These are phyloP conservation scores for Drosera capensis DNA, from an alignment of 148 eudicot species.

Conservation along the genomic window DNA sequence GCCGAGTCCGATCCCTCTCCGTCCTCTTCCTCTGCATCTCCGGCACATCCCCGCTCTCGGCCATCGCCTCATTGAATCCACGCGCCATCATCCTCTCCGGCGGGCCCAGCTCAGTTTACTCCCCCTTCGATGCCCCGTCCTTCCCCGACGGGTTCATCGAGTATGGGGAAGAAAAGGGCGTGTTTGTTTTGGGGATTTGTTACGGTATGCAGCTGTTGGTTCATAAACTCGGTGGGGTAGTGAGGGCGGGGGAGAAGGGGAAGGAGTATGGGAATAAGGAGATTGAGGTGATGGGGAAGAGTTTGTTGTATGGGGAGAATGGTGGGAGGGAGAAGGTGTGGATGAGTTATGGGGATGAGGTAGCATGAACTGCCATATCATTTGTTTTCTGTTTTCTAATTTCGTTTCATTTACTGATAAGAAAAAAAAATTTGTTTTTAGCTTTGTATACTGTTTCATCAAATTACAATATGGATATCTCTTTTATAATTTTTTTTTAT, in stretches of 20 bases:
- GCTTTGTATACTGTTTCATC: no score
- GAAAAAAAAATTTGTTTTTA: no score
- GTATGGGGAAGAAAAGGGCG: conserved; percentile 38
- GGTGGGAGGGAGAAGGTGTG: conserved; percentile 83
- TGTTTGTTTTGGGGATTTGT: conserved; percentile 70
- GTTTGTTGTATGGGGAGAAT: conserved; percentile 36
- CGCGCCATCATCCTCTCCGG: conserved; percentile 86
- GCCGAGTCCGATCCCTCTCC: conserved; percentile 62
- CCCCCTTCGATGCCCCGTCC: conserved; percentile 52
- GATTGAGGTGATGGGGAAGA: conserved; percentile 42
- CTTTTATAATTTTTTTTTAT: no score
- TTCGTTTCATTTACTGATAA: no score
- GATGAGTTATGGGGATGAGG: conserved; percentile 99
- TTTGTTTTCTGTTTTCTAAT: no score
- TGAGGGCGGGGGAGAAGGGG: conserved; percentile 57
- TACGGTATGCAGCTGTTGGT: conserved; percentile 84
- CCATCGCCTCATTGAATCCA: conserved; percentile 63
- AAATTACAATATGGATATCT: no score
- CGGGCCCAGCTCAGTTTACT: conserved; percentile 90
- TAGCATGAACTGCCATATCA: no score
- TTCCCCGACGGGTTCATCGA: conserved; percentile 73
- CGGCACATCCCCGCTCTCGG: conserved; percentile 70
- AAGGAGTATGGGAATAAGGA: conserved; percentile 97
- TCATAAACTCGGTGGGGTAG: conserved; percentile 61
- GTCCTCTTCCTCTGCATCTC: conserved; percentile 82